Evolutionary conservation across 2,329 filamentous ascomycete species (phyloP).

Genomic region (Xylariaceae sp.): DNA sequence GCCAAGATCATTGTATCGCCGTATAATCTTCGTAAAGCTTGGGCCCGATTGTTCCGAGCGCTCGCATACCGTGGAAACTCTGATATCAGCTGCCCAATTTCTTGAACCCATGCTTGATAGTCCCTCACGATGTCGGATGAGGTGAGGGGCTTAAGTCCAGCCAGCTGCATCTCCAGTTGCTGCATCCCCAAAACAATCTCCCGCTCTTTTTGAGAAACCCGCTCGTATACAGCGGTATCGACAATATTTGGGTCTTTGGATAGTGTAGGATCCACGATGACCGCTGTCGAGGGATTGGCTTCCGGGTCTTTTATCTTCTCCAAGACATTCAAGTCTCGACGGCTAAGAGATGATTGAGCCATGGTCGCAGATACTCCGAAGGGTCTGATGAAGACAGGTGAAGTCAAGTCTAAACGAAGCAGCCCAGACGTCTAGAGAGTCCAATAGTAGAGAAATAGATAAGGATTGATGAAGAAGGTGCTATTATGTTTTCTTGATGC

Average conservation of each 20-base stretch:
- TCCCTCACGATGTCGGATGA: constrained; percentile 38
- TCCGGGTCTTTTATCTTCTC: constrained; percentile 66
- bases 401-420: background rate
- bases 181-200: constrained; percentile 53
- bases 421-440: background rate
- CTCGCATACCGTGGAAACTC: constrained; percentile 65
- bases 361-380: constrained; percentile 32
- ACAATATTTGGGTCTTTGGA: constrained; percentile 56
- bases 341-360: constrained; percentile 48
- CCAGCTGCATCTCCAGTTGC: constrained; percentile 50
- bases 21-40: constrained; percentile 59
- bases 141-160: constrained; percentile 36
- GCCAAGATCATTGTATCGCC: constrained; percentile 55
- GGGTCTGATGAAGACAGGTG: background rate
- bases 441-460: background rate
- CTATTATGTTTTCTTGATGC: constrained; percentile 1
- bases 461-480: constrained; percentile 2
- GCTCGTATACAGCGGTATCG: constrained; percentile 48
- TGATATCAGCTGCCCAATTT: constrained; percentile 53
- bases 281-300: constrained; percentile 50
- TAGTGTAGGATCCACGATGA: constrained; percentile 51
- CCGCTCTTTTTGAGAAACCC: constrained; percentile 48
- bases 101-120: constrained; percentile 45
- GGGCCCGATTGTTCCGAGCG: constrained; percentile 70
- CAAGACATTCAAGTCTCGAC: constrained; percentile 58